These are phyloP conservation scores for Yamadazyma triangularis DNA, from an alignment of 1,139 yeast genomes.

Conservation along the genomic window DNA sequence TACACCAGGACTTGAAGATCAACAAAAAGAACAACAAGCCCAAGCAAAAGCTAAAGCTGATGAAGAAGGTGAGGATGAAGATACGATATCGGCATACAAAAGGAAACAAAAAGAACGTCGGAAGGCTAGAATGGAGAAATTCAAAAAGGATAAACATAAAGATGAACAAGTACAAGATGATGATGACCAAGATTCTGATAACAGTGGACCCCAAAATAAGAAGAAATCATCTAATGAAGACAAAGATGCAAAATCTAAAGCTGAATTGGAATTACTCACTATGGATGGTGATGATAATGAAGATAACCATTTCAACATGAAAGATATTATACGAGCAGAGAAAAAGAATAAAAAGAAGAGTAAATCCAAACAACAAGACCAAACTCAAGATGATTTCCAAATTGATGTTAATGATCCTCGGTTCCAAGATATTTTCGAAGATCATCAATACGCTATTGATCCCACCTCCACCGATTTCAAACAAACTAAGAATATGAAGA, in stretches of 20 bases:
- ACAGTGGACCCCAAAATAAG: constrained; percentile 15
- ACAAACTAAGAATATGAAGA: constrained; percentile 82
- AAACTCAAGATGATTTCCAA: constrained; percentile 60
- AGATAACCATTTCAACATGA: constrained; percentile 70
- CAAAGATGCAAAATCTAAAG: constrained; percentile 44
- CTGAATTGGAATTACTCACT: constrained; percentile 74
- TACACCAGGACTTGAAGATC: constrained; percentile 77
- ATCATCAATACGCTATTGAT: constrained; percentile 88
- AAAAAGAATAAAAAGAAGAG: constrained; percentile 50
- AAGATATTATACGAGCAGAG: constrained; percentile 69
- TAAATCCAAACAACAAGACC: constrained; percentile 36
- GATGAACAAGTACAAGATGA: neutral
- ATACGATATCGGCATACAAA: constrained; percentile 76
- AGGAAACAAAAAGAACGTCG: constrained; percentile 93
- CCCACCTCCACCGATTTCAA: constrained; percentile 86
- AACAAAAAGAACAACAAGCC: constrained; percentile 15
- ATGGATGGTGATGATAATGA: constrained; percentile 54
- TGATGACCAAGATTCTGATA: constrained; percentile 2
- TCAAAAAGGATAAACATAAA: constrained; percentile 49
- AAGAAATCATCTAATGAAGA: constrained; percentile 17
- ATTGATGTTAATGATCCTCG: constrained; percentile 77
- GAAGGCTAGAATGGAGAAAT: constrained; percentile 69
- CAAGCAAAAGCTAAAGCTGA: constrained; percentile 11
- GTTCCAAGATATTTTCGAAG: constrained; percentile 81
- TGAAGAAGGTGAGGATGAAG: constrained; percentile 53